Base-by-base conservation (phyloP, 148 eudicot species). In the Vaccinium vitisidaea region DNA sequence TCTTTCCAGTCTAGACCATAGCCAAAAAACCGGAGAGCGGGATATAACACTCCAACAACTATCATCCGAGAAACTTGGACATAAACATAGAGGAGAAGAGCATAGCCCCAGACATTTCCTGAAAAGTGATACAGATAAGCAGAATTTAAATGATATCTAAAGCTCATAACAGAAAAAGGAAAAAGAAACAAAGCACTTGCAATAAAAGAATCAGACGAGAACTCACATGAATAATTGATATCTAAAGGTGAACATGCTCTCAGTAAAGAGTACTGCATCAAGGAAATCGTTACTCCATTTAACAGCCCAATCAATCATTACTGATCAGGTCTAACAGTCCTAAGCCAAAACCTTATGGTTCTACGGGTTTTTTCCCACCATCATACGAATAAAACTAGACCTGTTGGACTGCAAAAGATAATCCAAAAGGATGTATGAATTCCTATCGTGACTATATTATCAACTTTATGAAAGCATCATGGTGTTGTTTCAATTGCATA, bases 1-100 rank as follows among this genome's bases (percentile, higher is more conserved):
- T 96, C 99, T 88, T 90, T 96, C 99, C 97, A 96, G 70, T 96
- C 94, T 92, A 96, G 84, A 55, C 99, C 99, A 88, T 96, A 96
- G 82, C 99, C 99, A 91, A 93, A 93, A 85, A 86, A 89, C 73
- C 88, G 86, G 36, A 96, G 85, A 82, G 90, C 89, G 79, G 99
- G 99, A 87, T 85, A 96, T 80, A 96, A 86, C 73, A 91, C 87
- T 36, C 91, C 93, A 84, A 96, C 95, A 18, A 94, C 95, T 70
- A 92, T 83, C 23, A 81, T 86, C 77, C 99, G 93, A 74, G 98
- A 90, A 79, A 93, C 89, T 89, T 90, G 95, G 83, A 96, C 92
- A 81, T 92, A 89, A 71, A 87, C 90, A 84, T 94, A 96, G 12
- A 96, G 95, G 83, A 96, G 98, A 86, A 92, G 79, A 86, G 93